Percentiles rank a stretch among this genome's conserved stretches.
Conservation (phyloP, 2,329 filamentous ascomycete species). For the Colletotrichum sp. region DNA sequence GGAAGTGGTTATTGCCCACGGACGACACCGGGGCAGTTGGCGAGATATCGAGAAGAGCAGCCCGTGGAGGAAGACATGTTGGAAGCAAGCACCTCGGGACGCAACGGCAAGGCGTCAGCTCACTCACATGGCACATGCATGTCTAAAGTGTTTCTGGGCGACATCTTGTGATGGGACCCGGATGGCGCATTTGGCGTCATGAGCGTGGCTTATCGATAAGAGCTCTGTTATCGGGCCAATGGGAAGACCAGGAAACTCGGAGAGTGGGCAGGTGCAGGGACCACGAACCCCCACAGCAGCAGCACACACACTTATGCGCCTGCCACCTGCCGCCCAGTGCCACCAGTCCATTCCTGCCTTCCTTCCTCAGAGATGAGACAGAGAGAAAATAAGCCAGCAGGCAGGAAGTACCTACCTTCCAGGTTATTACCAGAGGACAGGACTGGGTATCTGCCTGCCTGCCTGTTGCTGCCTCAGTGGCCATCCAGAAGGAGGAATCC, state of each 20-base stretch:
- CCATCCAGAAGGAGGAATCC: background rate
- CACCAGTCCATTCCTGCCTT: background rate
- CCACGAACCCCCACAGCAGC: background rate
- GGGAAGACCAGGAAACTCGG: background rate
- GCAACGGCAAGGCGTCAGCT: background rate
- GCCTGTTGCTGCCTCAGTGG: background rate
- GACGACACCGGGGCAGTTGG: background rate
- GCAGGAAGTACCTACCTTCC: background rate
- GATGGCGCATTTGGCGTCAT: slow-evolving; percentile 17
- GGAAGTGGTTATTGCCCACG: background rate
- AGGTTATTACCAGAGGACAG: background rate
- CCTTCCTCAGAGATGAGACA: background rate
- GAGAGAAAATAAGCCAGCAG: background rate
- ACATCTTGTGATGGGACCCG: slow-evolving; percentile 16
- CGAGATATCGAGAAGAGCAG: background rate
- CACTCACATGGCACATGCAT: slow-evolving; percentile 13
- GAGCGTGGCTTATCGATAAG: slow-evolving; percentile 15
- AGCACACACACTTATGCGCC: background rate
- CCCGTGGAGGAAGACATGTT: background rate
- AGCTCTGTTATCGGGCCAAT: background rate
- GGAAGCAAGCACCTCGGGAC: background rate
- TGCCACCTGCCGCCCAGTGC: background rate
- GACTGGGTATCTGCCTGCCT: background rate
- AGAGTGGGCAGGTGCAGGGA: background rate
- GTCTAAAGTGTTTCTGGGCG: background rate